phyloP scores from a whole-genome alignment of 2,329 filamentous ascomycete species.

The Pseudonectria buxi region DNA sequence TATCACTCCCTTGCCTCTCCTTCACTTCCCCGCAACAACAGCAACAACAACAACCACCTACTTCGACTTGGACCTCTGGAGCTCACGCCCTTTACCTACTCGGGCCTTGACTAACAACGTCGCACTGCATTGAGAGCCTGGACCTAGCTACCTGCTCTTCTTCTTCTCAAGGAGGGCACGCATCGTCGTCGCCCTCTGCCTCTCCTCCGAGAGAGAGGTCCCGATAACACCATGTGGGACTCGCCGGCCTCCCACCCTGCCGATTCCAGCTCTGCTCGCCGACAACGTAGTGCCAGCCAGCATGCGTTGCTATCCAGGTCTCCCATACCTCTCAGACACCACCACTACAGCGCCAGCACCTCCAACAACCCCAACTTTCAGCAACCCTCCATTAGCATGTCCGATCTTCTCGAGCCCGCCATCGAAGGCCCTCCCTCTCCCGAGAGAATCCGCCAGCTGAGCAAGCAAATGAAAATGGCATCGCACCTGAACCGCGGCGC shows the following conservation, averaged over 20 bases:
- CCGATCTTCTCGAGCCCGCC: constrained; percentile 49
- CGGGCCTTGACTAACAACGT: constrained; percentile 2
- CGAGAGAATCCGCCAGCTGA: constrained; percentile 51
- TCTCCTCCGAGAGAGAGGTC: constrained; percentile 10
- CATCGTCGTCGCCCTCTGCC: constrained; percentile 23
- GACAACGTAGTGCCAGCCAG: constrained; percentile 12
- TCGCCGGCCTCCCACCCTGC: constrained; percentile 20
- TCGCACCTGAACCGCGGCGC: constrained; percentile 33
- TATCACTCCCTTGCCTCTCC: constrained; percentile 5
- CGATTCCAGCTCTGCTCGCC: constrained; percentile 18
- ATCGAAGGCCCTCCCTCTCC: constrained; percentile 56
- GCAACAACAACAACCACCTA: too few relatives aligned
- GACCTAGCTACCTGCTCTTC: constrained; percentile 12
- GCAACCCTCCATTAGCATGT: constrained; percentile 19
- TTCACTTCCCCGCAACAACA: constrained; percentile 3
- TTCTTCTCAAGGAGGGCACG: constrained; percentile 22
- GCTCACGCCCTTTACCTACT: not conserved
- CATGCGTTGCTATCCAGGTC: constrained; percentile 6
- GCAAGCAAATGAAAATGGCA: constrained; percentile 50
- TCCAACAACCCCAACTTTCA: constrained; percentile 11
- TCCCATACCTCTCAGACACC: constrained; percentile 7
- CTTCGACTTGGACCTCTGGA: too few relatives aligned
- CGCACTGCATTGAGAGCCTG: constrained; percentile 13
- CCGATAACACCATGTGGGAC: constrained; percentile 19
- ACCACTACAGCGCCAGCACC: not conserved